Evolutionary conservation across 495 filamentous ascomycete species (phyloP).

Genomic region (Cercophora scortea): DNA sequence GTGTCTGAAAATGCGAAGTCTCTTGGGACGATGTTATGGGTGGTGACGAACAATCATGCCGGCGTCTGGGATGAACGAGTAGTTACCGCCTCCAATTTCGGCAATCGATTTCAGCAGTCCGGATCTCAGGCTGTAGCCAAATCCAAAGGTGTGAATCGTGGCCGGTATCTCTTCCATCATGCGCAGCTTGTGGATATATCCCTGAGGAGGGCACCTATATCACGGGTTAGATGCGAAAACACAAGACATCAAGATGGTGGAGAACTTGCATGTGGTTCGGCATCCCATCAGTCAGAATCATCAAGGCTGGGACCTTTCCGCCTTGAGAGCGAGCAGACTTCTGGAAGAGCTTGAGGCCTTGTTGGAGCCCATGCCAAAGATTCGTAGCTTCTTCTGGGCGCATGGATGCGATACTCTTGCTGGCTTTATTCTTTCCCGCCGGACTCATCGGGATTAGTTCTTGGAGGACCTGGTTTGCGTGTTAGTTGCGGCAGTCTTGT

Average conservation of each 20-base stretch:
- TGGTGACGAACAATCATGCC: slow-evolving; percentile 35
- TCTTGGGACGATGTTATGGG: too few species aligned
- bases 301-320: slow-evolving; percentile 29
- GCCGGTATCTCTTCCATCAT: slow-evolving; percentile 24
- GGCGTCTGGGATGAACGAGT: slow-evolving; percentile 39
- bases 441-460: slow-evolving; percentile 27
- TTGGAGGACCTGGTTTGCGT: slow-evolving; percentile 25
- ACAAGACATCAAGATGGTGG: background rate
- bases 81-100: slow-evolving; percentile 35
- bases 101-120: slow-evolving; percentile 39
- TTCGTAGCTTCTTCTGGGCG: slow-evolving; percentile 21
- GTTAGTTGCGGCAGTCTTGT: background rate
- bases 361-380: slow-evolving; percentile 34
- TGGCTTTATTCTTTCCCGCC: slow-evolving; percentile 19
- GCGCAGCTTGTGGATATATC: slow-evolving; percentile 32
- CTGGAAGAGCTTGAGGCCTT: slow-evolving; percentile 28
- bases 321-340: background rate
- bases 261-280: slow-evolving; percentile 30
- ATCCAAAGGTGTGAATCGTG: slow-evolving; percentile 40
- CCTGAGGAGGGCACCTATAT: slow-evolving; percentile 16
- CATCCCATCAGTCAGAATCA: slow-evolving; percentile 40
- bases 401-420: slow-evolving; percentile 26
- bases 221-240: background rate
- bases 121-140: slow-evolving; percentile 31
- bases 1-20: background rate